Conservation (phyloP, 2,329 filamentous ascomycete genomes). For the Colletotrichum filicis region DNA sequence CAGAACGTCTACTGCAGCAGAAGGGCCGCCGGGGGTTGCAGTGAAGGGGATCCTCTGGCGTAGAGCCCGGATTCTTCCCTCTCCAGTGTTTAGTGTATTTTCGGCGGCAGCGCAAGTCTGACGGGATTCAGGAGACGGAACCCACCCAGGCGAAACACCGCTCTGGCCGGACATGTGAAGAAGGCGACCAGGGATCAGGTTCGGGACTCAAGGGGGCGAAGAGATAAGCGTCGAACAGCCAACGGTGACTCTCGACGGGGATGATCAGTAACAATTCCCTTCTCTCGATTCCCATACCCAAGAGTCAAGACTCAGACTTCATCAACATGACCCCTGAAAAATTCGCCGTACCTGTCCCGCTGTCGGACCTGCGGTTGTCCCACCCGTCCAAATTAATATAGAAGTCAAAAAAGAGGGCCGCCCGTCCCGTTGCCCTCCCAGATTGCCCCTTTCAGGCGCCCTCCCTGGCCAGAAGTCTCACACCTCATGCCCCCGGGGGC, state of each 20-base stretch:
- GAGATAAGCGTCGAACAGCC: not conserved
- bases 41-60: not conserved
- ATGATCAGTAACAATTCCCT: not conserved
- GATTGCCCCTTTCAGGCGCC: slow-evolving; percentile 6
- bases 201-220: not conserved
- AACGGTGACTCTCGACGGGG: not conserved
- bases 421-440: not conserved
- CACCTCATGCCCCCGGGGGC: not conserved
- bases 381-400: slow-evolving; percentile 25
- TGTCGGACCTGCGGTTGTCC: slow-evolving; percentile 13
- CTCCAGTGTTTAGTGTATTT: not conserved
- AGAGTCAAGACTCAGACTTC: not conserved
- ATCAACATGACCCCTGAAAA: not conserved
- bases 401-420: slow-evolving; percentile 30
- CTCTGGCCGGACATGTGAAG: slow-evolving; percentile 30
- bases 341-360: slow-evolving; percentile 3
- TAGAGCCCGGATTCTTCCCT: not conserved
- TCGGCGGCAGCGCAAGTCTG: not conserved
- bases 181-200: not conserved
- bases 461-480: not conserved
- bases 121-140: slow-evolving; percentile 21
- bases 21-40: slow-evolving; percentile 14
- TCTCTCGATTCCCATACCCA: not conserved
- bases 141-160: slow-evolving; percentile 29
- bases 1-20: slow-evolving; percentile 21